Conservation (phyloP, 176 grass and related monocot genomes). For the Oryza glaberrima region DNA sequence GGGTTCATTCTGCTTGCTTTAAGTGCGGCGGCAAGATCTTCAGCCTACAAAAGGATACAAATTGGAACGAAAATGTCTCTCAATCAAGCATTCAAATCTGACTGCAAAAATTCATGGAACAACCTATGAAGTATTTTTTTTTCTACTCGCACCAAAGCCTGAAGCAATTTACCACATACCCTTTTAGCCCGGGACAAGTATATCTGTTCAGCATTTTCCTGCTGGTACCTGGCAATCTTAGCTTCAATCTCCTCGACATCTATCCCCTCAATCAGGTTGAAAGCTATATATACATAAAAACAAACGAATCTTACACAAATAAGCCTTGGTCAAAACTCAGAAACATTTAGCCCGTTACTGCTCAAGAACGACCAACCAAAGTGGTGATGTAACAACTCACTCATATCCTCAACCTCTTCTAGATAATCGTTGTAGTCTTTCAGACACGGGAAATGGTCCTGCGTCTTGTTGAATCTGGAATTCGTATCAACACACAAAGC, state of each 20-base stretch:
- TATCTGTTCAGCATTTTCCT: conserved; percentile 87
- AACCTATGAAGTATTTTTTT: neutral
- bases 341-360: neutral
- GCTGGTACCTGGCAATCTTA: conserved; percentile 74
- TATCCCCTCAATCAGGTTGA: conserved; percentile 76
- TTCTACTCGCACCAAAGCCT: neutral
- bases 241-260: conserved; percentile 71
- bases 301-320: neutral
- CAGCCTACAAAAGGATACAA: conserved; percentile 61
- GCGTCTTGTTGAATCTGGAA: conserved; percentile 90
- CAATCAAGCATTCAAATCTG: neutral
- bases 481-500: neutral
- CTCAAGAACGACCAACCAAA: conserved; percentile 14
- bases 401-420: conserved; percentile 97
- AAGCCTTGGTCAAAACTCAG: neutral
- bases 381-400: conserved; percentile 47
- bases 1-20: conserved; percentile 68
- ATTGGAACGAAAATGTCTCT: neutral
- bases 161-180: conserved; percentile 49
- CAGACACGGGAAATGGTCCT: conserved; percentile 73
- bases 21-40: conserved; percentile 88
- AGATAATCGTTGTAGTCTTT: conserved; percentile 96
- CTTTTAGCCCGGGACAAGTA: conserved; percentile 70
- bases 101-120: neutral
- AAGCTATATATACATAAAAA: conserved; percentile 47